Evolutionary conservation across 2,329 filamentous ascomycete species (phyloP).

Genomic region (Diaporthe sp.): DNA sequence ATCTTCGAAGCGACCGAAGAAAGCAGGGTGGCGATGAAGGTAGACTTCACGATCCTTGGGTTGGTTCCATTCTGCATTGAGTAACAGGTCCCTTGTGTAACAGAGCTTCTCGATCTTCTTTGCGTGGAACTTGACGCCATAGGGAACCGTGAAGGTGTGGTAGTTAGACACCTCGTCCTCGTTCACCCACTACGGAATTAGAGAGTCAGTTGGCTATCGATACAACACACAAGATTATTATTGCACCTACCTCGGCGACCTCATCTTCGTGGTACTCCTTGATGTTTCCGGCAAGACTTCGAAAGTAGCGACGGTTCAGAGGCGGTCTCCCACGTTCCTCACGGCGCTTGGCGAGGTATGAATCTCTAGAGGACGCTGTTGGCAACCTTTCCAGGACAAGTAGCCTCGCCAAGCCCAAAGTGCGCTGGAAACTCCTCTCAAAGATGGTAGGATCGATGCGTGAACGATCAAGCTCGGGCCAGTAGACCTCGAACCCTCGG

Average conservation of each 20-base stretch:
- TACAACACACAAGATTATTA: not conserved
- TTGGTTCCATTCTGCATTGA: conserved; percentile 91
- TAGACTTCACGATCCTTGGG: conserved; percentile 81
- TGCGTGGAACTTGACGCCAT: conserved; percentile 72
- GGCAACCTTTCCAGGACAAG: conserved; percentile 86
- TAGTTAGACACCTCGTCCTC: conserved; percentile 84
- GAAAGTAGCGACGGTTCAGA: conserved; percentile 56
- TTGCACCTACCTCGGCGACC: conserved; percentile 70
- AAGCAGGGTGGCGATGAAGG: conserved; percentile 87
- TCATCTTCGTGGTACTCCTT: conserved; percentile 85
- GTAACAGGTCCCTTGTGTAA: conserved; percentile 83
- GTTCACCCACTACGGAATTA: conserved; percentile 71
- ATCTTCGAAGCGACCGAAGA: conserved; percentile 83
- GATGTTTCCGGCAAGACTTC: conserved; percentile 75
- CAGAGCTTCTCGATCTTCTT: conserved; percentile 85
- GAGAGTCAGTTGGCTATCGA: not conserved
- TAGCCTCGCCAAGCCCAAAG: conserved; percentile 82
- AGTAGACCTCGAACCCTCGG: conserved; percentile 87
- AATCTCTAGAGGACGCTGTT: conserved; percentile 75
- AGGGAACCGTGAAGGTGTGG: conserved; percentile 81
- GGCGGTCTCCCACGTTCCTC: conserved; percentile 79
- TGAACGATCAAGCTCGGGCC: conserved; percentile 80
- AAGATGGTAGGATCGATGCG: conserved; percentile 88
- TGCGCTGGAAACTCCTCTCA: conserved; percentile 83
- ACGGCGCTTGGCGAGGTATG: conserved; percentile 79